phyloP scores from a whole-genome alignment of 768 basidiomycete genomes.

The Boletus rubroflammeus region DNA sequence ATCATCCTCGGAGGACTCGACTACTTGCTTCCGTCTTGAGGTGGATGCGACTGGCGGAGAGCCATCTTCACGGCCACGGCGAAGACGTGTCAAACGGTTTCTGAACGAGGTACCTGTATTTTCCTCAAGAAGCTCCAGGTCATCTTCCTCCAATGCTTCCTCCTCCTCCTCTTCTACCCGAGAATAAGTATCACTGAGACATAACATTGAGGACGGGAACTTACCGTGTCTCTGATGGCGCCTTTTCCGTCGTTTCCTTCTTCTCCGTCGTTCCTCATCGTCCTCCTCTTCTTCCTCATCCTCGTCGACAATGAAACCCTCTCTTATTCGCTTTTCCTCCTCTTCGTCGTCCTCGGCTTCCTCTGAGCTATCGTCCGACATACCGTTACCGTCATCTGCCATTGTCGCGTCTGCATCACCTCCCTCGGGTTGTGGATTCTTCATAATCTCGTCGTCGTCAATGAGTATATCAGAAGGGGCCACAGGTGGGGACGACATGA shows the following conservation, averaged over 20 bases:
- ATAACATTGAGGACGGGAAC: slow-evolving; percentile 17
- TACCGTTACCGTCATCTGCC: slow-evolving; percentile 41
- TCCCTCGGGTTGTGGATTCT: slow-evolving; percentile 44
- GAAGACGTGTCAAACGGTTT: slow-evolving; percentile 68
- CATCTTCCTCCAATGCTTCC: slow-evolving; percentile 77
- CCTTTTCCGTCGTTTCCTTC: slow-evolving; percentile 64
- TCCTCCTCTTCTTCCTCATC: slow-evolving; percentile 88
- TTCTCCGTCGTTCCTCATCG: slow-evolving; percentile 51
- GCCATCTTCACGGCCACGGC: slow-evolving; percentile 69
- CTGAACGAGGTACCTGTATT: slow-evolving; percentile 83
- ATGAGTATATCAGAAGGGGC: slow-evolving; percentile 33
- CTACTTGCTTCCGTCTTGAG: slow-evolving; percentile 53
- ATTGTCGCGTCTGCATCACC: slow-evolving; percentile 53
- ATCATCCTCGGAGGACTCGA: slow-evolving; percentile 79
- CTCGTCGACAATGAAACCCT: slow-evolving; percentile 92
- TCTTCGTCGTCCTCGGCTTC: slow-evolving; percentile 91
- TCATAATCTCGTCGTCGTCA: slow-evolving; percentile 62
- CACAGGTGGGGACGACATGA: slow-evolving; percentile 54
- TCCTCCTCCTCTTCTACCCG: slow-evolving; percentile 49
- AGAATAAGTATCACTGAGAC: slow-evolving; percentile 10
- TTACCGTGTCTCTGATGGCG: slow-evolving; percentile 54
- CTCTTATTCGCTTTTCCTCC: slow-evolving; percentile 71
- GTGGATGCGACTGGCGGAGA: slow-evolving; percentile 64
- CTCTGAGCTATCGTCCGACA: slow-evolving; percentile 81
- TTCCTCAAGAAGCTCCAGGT: slow-evolving; percentile 79